Conservation (phyloP, 2,329 filamentous ascomycete species). For the Alternaria sp. region DNA sequence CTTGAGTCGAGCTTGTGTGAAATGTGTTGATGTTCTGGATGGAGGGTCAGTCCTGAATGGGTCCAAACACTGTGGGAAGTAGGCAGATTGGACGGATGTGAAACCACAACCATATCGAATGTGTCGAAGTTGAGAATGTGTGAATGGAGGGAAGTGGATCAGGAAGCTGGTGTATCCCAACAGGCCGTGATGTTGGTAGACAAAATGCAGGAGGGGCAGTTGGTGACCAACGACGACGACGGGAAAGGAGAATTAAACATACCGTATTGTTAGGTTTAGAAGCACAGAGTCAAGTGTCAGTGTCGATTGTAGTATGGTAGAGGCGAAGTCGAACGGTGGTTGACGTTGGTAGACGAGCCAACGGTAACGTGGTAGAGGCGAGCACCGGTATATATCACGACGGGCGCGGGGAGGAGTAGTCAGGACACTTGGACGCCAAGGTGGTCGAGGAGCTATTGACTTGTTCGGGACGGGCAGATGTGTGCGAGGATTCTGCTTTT, state of each 20-base stretch:
- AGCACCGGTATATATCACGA: slow-evolving; percentile 46
- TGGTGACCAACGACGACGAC: slow-evolving; percentile 1
- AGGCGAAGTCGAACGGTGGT: slow-evolving; percentile 22
- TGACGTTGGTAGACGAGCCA: slow-evolving; percentile 31
- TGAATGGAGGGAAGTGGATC: not conserved
- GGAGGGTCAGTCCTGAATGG: slow-evolving; percentile 14
- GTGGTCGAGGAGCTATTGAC: slow-evolving; percentile 44
- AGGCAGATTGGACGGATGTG: not conserved
- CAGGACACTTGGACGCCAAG: slow-evolving; percentile 40
- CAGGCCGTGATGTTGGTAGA: not conserved
- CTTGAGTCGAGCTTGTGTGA: not conserved
- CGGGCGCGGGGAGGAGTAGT: slow-evolving; percentile 38
- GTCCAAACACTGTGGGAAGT: slow-evolving; percentile 8
- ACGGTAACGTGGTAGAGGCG: slow-evolving; percentile 41
- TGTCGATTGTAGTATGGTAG: slow-evolving; percentile 9
- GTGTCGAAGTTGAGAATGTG: not conserved
- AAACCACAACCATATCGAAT: not conserved
- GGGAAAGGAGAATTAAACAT: slow-evolving; percentile 6
- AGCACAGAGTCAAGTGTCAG: slow-evolving; percentile 9
- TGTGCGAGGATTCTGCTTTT: slow-evolving; percentile 48
- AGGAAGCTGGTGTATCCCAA: not conserved
- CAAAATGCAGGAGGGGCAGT: slow-evolving; percentile 1
- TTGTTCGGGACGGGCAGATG: slow-evolving; percentile 45
- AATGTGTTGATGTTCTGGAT: slow-evolving; percentile 6
- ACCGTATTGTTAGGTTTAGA: slow-evolving; percentile 11